Evolutionary conservation across 2,329 filamentous ascomycete genomes (phyloP).

Genomic region (Verticillium tricorpus): DNA sequence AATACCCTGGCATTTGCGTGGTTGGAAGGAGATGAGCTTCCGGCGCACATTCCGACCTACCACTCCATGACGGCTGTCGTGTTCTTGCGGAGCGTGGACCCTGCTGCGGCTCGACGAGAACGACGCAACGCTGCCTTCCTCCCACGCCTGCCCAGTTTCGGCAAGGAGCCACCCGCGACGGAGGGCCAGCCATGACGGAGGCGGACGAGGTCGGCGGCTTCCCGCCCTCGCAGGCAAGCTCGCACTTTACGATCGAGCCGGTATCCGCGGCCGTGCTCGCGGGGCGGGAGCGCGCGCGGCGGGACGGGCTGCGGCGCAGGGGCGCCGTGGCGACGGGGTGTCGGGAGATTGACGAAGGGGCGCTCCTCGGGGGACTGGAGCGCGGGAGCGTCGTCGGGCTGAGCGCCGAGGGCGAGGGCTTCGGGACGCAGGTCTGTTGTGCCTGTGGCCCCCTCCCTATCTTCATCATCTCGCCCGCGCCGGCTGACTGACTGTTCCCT

Average conservation of each 20-base stretch:
- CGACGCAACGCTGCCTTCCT: too few species aligned
- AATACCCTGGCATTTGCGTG: too few species aligned
- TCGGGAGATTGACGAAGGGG: constrained; percentile 40
- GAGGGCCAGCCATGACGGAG: background rate
- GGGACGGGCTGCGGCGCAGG: constrained; percentile 21
- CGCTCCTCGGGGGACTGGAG: constrained; percentile 42
- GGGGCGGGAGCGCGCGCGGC: constrained; percentile 30
- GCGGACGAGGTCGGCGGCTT: background rate
- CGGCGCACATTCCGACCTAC: too few species aligned
- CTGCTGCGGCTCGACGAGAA: too few species aligned
- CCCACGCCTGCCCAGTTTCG: too few species aligned
- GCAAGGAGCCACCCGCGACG: background rate
- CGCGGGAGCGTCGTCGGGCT: constrained; percentile 49
- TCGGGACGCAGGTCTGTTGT: constrained; percentile 37
- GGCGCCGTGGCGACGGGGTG: constrained; percentile 39
- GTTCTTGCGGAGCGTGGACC: too few species aligned
- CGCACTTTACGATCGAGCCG: constrained; percentile 38
- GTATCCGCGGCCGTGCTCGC: constrained; percentile 39
- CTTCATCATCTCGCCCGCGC: background rate
- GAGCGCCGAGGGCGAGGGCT: constrained; percentile 46
- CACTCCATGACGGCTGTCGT: too few species aligned
- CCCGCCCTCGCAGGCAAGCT: constrained; percentile 25
- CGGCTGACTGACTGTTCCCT: constrained; percentile 7
- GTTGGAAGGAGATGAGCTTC: too few species aligned
- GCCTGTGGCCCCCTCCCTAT: background rate